Evolutionary conservation across 1,284 basidiomycete species (phyloP), one percentile per base, ranked within the genome.

Genomic region (Rhodotorula sp.): DNA sequence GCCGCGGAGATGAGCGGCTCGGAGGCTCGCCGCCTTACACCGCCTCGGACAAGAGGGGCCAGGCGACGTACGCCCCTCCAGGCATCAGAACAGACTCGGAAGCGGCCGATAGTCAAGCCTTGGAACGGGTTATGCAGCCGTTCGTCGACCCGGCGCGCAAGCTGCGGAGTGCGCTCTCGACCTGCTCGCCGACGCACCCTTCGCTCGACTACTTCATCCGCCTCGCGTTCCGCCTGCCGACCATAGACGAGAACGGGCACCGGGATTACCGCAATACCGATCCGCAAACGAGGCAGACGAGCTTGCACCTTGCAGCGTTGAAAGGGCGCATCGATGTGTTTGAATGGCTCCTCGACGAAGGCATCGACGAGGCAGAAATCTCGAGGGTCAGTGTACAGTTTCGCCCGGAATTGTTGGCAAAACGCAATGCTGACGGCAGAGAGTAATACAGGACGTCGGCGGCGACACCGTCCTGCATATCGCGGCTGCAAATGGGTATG

Each of bases 301-400:
- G 90, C 26, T 82, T 97, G 12, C 91, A 91, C 20, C 94, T 92
- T 90, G 89, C 93, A 0, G 92, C 92, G 31, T 86, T 89, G 0
- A 86, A 91, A 46, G 91, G 91, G 1, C 87, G 91, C 72, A 87
- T 93, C 79, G 92, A 96, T 80, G 92, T 91, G 2, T 94, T 93
- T 76, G 91, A 94, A 79, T 96, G 90, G 83, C 62, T 77, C 5
- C 84, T 95, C 61, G 87, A 86, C 74, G 88, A 86, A 57, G 92
- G 91, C 23, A 92, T 95, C 80, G 93, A 97, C 80, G 92, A 96
- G 79, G 88, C 90, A 68, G 93, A 96, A 81, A 85, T 93, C 73
- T 93, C 90, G 81, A 87, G 88, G 84, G 93, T 93, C 80, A 79
- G 89, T 84, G 61, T 63, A 31, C 64, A 20, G 5, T 29, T n/a